These are phyloP conservation scores for Raphanus raphanistrum DNA, from an alignment of 345 rosid species.

Conservation along the genomic window DNA sequence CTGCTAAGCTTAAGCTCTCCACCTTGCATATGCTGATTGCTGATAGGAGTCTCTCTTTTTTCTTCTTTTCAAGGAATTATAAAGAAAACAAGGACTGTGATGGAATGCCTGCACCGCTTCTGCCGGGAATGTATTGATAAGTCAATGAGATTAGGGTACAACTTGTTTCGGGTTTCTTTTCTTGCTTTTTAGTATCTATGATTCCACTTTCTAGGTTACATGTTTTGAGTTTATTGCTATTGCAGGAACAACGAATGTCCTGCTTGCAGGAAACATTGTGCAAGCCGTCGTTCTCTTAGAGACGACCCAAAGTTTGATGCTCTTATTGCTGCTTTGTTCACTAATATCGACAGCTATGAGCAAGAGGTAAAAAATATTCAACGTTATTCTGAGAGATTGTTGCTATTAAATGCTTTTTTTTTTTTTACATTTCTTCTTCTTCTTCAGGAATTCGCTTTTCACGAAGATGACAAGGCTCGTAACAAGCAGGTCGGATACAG, in stretches of 20 bases:
- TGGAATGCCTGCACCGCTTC: constrained; percentile 88
- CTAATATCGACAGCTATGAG: constrained; percentile 67
- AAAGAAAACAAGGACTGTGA: constrained; percentile 81
- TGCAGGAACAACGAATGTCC: constrained; percentile 86
- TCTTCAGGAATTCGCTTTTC: constrained; percentile 86
- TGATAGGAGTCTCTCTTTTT: constrained; percentile 6
- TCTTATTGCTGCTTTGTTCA: constrained; percentile 68
- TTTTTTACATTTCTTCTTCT: too few relatives aligned
- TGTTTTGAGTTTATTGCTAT: constrained; percentile 22
- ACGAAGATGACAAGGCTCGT: constrained; percentile 85
- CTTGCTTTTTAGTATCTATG: constrained; percentile 4
- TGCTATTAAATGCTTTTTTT: constrained; percentile 10
- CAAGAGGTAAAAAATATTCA: constrained; percentile 50
- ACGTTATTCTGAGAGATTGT: constrained; percentile 12
- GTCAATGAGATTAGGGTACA: constrained; percentile 82
- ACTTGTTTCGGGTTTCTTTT: too few relatives aligned
- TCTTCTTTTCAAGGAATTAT: constrained; percentile 60
- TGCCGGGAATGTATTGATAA: constrained; percentile 87
- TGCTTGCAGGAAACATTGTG: constrained; percentile 82
- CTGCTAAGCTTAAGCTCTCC: constrained; percentile 4
- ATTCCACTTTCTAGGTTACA: not conserved
- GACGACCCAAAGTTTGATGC: constrained; percentile 83
- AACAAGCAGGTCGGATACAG: constrained; percentile 71
- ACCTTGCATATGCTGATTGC: not conserved
- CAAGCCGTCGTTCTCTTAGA: constrained; percentile 81